Base-by-base conservation (phyloP, 108 stramenopile genomes). In the Pseudonitzschia delicatissima region DNA sequence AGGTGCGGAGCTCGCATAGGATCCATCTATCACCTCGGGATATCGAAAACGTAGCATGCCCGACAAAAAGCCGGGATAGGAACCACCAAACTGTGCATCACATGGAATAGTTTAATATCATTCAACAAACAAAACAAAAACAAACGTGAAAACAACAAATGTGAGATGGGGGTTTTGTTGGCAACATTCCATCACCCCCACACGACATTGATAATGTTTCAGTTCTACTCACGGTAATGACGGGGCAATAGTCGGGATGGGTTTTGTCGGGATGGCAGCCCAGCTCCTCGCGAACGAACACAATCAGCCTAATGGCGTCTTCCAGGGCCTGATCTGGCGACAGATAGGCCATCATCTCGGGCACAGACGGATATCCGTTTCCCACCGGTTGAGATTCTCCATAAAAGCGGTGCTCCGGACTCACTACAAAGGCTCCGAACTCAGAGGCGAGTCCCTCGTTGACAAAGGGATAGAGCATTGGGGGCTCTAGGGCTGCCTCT, bases 21-120 rank as follows among this genome's bases (percentile, higher is more conserved):
- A 51, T 1, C 81, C 79, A 51, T 92, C 91, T 2, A 87, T 77
- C 36, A 85, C 66, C 21, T 92, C 75, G 3, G 87, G 80, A 65
- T 79, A 71, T 35, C 65, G 68, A 15, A 89, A 66, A 5, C 91
- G 84, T 32, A 89, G 62, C 83, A 87, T 82, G 65, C 82, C 82
- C 13, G 77, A 68, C 21, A 93, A 65, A 68, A 86, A 93, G 15
- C 92, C 92, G 1, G 92, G 92, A 73, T 93, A 93, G 28, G 82
- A 83, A 21, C 92, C 92, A 26, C 87, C 88, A 9, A 55, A 55
- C 53, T 55, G 2, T 49, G 11, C 0, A n/a, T n/a, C n/a, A n/a
- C n/a, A n/a, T n/a, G n/a, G n/a, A n/a, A n/a, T n/a, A n/a, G n/a
- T n/a, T n/a, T n/a, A 5, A 28, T 23, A 27, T 31, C 26, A 52